These are phyloP conservation scores for Mucor indicus DNA, from an alignment of 371 early-diverging fungal species.

Conservation along the genomic window DNA sequence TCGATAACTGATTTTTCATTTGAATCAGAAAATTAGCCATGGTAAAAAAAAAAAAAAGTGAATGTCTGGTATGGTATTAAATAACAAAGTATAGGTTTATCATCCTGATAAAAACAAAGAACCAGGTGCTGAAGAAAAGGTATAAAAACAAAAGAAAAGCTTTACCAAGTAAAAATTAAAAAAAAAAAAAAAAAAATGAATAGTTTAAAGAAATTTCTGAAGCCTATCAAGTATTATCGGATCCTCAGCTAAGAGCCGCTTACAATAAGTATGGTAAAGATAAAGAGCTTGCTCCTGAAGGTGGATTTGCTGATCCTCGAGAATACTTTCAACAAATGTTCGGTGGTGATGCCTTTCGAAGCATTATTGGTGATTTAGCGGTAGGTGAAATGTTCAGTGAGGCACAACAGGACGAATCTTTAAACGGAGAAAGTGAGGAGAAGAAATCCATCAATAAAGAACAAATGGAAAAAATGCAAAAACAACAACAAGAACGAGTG, in stretches of 20 bases:
- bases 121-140: constrained; percentile 86
- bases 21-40: constrained; percentile 43
- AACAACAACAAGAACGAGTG: constrained; percentile 68
- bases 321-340: constrained; percentile 93
- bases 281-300: constrained; percentile 67
- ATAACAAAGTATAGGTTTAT: constrained; percentile 57
- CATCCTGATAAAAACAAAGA: constrained; percentile 97
- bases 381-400: constrained; percentile 46
- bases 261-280: constrained; percentile 89
- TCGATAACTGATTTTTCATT: neutral
- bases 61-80: too few species aligned
- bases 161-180: neutral
- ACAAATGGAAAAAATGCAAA: constrained; percentile 56
- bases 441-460: constrained; percentile 43
- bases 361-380: constrained; percentile 49
- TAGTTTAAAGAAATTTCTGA: constrained; percentile 93
- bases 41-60: constrained; percentile 28
- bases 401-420: constrained; percentile 22
- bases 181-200: neutral
- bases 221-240: constrained; percentile 92
- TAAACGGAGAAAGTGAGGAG: constrained; percentile 6
- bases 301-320: constrained; percentile 83
- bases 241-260: constrained; percentile 81
- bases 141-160: constrained; percentile 17
- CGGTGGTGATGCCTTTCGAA: constrained; percentile 89